Base-by-base conservation (phyloP, 2,329 filamentous ascomycete genomes). In the Paecilomyces fulvus region DNA sequence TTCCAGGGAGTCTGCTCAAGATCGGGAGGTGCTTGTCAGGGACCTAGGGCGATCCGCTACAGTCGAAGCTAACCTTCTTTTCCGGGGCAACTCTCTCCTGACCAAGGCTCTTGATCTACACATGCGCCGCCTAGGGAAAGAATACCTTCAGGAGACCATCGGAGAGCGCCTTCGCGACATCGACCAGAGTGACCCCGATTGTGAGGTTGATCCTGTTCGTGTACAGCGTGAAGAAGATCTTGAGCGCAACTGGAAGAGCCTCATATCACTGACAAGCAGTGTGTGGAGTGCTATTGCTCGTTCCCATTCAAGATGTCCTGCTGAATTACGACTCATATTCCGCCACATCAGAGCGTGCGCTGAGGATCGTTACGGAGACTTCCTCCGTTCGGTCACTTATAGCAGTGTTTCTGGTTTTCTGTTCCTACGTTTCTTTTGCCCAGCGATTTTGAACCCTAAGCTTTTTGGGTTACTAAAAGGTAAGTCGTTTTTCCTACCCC, bases 371-470 rank as follows among this genome's bases (percentile, higher is more conserved):
- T 97, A 96, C 69, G 92, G 92, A 28, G 90, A 95, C 70, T 96
- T 95, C 65, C 77, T 96, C 48, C 86, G 91, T 28, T 92, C 89
- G 1, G 91, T 96, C 37, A 85, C 87, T 50, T 97, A 96, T 69
- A 96, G 92, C 54, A 95, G 91, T 68, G 91, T 97, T 1, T 96
- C 91, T 49, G 92, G 92, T 0, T 97, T 97, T 67, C 75, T 97
- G 11, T 97, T 97, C 70, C 79, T 97, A 59, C 87, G 92, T 4
- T 96, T 96, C 77, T 94, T 97, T 67, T 96, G 92, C 67, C 92
- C 92, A 2, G 92, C 92, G n/a, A 91, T 97, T 57, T 79, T 97
- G 6, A 96, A 96, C 60, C 92, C 92, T 0, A 96, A 96, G 73
- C 80, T 97, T 12, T 96, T 96, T 69, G 91, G 91, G 21, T 79